Evolutionary conservation across 1,139 yeast species (phyloP).

Genomic region (Blastobotrys indianensis): DNA sequence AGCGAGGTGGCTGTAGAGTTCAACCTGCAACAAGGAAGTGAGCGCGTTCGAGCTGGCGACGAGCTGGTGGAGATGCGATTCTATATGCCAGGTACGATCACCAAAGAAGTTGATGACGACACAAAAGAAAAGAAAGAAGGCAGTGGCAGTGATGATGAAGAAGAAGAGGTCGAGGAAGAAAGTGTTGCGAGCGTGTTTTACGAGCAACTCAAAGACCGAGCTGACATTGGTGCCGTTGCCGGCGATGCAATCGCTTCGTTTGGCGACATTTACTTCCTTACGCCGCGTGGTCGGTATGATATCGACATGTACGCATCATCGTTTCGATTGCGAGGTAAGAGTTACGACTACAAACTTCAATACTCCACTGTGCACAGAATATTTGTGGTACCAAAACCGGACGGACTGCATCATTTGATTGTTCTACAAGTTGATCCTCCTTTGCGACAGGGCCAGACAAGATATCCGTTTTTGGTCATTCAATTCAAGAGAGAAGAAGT

Average conservation of each 20-base stretch:
- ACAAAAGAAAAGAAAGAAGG: constrained; percentile 29
- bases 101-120: constrained; percentile 34
- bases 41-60: constrained; percentile 72
- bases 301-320: constrained; percentile 88
- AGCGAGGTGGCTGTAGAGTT: constrained; percentile 91
- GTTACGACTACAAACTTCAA: constrained; percentile 94
- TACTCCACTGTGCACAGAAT: constrained; percentile 86
- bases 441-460: constrained; percentile 87
- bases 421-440: constrained; percentile 95
- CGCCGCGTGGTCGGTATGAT: constrained; percentile 96
- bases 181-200: constrained; percentile 81
- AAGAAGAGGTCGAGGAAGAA: constrained; percentile 47
- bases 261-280: constrained; percentile 82
- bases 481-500: constrained; percentile 90
- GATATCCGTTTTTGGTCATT: constrained; percentile 85
- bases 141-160: constrained; percentile 18
- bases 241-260: constrained; percentile 97
- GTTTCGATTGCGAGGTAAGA: constrained; percentile 90
- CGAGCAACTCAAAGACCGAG: constrained; percentile 86
- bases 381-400: constrained; percentile 89
- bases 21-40: constrained; percentile 53
- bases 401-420: constrained; percentile 82
- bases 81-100: constrained; percentile 78
- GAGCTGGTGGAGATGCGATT: constrained; percentile 92
- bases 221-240: constrained; percentile 93